A percentile compares a stretch with the other conserved stretches of the same genome.
These are phyloP conservation scores for Yarrowia divulgata DNA, from an alignment of 805 yeast genomes.

Conservation along the genomic window DNA sequence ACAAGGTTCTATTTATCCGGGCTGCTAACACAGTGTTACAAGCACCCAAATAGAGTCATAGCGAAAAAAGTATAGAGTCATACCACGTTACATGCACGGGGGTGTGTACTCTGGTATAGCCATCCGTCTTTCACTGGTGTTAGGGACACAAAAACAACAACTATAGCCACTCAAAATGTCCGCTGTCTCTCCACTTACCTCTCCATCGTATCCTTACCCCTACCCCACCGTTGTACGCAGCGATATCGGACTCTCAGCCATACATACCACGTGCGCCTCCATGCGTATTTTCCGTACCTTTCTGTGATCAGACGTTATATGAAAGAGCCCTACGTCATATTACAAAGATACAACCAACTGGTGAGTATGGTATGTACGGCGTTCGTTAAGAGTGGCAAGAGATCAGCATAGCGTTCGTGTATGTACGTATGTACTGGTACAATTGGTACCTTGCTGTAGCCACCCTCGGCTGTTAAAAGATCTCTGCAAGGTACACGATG, in stretches of 20 bases:
- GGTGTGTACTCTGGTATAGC: background rate
- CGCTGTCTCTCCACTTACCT: background rate
- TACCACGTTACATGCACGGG: slow-evolving; percentile 25
- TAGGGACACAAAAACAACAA: background rate
- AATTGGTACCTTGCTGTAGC: too few species aligned
- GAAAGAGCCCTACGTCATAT: slow-evolving; percentile 6
- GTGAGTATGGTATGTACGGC: background rate
- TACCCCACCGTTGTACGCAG: slow-evolving; percentile 6
- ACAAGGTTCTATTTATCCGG: slow-evolving; percentile 30
- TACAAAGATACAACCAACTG: background rate
- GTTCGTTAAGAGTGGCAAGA: background rate
- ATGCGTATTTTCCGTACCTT: slow-evolving; percentile 20
- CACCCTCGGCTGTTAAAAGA: too few species aligned
- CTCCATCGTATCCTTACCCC: background rate
- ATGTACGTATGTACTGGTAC: too few species aligned
- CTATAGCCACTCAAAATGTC: background rate
- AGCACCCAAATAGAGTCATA: slow-evolving; percentile 15
- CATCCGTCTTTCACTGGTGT: background rate
- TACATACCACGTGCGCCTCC: slow-evolving; percentile 20
- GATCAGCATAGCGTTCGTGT: background rate
- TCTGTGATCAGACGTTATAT: slow-evolving; percentile 14
- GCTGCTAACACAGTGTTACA: slow-evolving; percentile 10
- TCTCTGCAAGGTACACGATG: background rate
- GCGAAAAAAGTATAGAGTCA: slow-evolving; percentile 10
- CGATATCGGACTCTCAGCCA: slow-evolving; percentile 8